phyloP scores from a whole-genome alignment of 495 filamentous ascomycete species.

The Bombardia bombarda region DNA sequence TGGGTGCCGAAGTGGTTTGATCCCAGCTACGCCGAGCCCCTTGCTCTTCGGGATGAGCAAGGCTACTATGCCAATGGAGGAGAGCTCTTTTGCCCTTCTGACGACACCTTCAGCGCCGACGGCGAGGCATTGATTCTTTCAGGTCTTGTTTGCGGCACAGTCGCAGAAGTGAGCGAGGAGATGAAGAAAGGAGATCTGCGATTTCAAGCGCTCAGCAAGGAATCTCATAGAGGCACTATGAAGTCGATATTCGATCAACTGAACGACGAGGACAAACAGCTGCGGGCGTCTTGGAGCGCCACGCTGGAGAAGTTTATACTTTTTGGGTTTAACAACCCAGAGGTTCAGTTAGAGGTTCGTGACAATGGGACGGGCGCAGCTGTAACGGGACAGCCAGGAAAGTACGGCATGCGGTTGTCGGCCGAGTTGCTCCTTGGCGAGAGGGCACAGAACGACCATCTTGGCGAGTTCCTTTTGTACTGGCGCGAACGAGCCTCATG shows the following conservation, averaged over 20 bases:
- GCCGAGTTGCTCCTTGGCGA: neutral
- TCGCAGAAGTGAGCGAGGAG: no score
- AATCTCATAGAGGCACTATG: neutral
- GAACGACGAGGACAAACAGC: constrained; percentile 1
- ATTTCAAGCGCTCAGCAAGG: neutral
- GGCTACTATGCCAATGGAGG: constrained; percentile 10
- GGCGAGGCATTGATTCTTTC: no score
- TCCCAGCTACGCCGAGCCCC: constrained; percentile 3
- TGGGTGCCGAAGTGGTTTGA: constrained; percentile 7
- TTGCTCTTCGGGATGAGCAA: constrained; percentile 4
- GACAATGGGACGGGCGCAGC: neutral
- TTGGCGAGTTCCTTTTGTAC: constrained; percentile 8
- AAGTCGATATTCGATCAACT: neutral
- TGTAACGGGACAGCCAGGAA: neutral
- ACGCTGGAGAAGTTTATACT: constrained; percentile 3
- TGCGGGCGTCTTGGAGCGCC: constrained; percentile 7
- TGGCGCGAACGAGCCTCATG: constrained; percentile 2
- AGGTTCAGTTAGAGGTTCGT: neutral
- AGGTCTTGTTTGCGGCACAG: no score
- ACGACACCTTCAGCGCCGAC: neutral
- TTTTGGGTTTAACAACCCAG: constrained; percentile 1
- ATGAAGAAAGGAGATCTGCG: neutral
- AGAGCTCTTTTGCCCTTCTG: constrained; percentile 3
- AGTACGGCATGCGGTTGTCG: constrained; percentile 2
- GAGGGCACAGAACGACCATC: constrained; percentile 2